Conservation (phyloP, 495 filamentous ascomycete species). For the Rhizodiscina lignyota region DNA sequence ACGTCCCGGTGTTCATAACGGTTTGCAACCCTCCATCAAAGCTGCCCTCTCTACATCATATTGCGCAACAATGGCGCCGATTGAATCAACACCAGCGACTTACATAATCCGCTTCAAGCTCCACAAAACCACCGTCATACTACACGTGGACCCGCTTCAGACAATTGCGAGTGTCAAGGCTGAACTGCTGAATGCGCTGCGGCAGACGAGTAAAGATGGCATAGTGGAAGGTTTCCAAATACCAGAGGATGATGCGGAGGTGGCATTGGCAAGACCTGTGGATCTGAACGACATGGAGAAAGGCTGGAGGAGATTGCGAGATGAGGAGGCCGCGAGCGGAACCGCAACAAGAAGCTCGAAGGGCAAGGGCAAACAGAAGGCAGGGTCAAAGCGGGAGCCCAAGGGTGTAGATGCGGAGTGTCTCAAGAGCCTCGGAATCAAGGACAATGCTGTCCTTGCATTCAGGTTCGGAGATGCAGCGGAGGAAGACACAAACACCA, state of each 20-base stretch:
- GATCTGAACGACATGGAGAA: conserved; percentile 37
- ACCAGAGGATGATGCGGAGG: conserved; percentile 29
- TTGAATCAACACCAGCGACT: no score
- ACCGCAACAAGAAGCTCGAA: conserved; percentile 13
- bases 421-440: conserved; percentile 32
- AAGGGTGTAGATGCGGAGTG: conserved; percentile 13
- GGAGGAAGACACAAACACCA: conserved; percentile 9
- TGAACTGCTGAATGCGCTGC: conserved; percentile 40
- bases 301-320: conserved; percentile 37
- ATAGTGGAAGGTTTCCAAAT: conserved; percentile 25
- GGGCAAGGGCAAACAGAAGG: conserved; percentile 14
- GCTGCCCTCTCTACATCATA: no score
- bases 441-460: conserved; percentile 47
- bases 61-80: no score
- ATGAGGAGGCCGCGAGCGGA: conserved; percentile 9
- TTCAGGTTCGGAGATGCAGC: conserved; percentile 56
- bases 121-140: conserved; percentile 59
- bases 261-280: conserved; percentile 36
- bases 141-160: conserved; percentile 46
- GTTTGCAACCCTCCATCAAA: no score
- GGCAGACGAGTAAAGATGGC: conserved; percentile 32
- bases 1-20: no score
- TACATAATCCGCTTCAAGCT: conserved; percentile 73
- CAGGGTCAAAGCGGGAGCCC: no score
- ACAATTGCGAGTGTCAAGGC: conserved; percentile 43